Base-by-base conservation (phyloP, 176 grass and related monocot genomes). In the Dactylis glomerata region DNA sequence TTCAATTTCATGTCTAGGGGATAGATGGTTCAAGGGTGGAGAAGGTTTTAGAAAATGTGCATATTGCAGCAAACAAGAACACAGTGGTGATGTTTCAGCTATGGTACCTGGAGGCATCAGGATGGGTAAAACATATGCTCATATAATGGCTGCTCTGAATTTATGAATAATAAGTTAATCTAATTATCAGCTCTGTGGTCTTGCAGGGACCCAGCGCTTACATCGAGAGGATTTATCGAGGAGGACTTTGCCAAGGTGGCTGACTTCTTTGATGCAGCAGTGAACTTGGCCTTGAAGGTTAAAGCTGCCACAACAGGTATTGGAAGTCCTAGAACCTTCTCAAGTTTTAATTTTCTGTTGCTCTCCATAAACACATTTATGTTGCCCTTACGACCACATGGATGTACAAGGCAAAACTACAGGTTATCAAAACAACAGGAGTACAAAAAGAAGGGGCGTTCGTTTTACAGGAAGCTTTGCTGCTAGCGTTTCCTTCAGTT, bases 101-200 rank as follows among this genome's bases (percentile, higher is more conserved):
- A 94, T 99, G 93, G 97, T 99, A 83, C 97, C 93, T 66, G 97
- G 97, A 89, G 97, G 97, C 83, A 96, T 99, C 80, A 96, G 97
- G 90, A 99, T 99, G 97, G 93, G 97, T 99, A 98, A 68, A 71
- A 31, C 33, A 38, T 77, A 17, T 27, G 76, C 36, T 73, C 20
- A 63, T 75, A n/a, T 63, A 20, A 34, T 81, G 3, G 37, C 69
- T 80, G 9, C 22, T 68, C 66, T 45, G 44, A 5, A 14, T 51
- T 69, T 80, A 19, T 55, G n/a, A 63, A 44, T 28, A 54, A 8
- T 66, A 47, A 65, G 14, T 38, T 86, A 89, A 52, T 47, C 41
- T 88, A 49, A 75, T 65, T 46, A 40, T 11, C 8, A 30, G 14
- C 51, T 76, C 26, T 81, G 1, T 80, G 42, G 47, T 87, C 23